Percentiles rank a stretch among this genome's conserved stretches.
phyloP scores from a whole-genome alignment of 352 stramenopile species.

The Phytophthora aleatoria region DNA sequence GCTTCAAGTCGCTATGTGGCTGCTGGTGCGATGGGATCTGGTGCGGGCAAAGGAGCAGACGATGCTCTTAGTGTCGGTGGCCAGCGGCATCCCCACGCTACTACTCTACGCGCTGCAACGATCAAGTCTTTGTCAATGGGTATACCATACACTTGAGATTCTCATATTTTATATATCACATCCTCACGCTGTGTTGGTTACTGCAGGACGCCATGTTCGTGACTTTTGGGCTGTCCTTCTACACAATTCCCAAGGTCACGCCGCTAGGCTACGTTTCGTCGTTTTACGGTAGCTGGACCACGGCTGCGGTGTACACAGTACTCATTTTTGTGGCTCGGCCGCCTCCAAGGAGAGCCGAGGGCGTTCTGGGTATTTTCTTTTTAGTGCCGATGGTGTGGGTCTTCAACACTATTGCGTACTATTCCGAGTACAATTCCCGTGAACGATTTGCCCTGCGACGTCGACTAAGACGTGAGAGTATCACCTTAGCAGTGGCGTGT shows the following conservation, averaged over 20 bases:
- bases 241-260: constrained; percentile 86
- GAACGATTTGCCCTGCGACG: constrained; percentile 78
- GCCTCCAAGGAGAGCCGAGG: constrained; percentile 46
- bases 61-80: constrained; percentile 77
- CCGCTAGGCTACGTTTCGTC: constrained; percentile 79
- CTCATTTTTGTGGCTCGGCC: constrained; percentile 65
- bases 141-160: constrained; percentile 29
- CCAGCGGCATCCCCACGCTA: constrained; percentile 72
- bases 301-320: constrained; percentile 54
- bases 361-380: constrained; percentile 70
- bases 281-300: constrained; percentile 73
- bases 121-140: constrained; percentile 80
- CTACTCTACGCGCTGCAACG: constrained; percentile 74
- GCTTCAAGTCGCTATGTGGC: constrained; percentile 74
- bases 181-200: background rate
- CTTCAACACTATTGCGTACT: constrained; percentile 88
- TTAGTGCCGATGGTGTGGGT: constrained; percentile 75
- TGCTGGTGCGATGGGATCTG: constrained; percentile 78
- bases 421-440: constrained; percentile 83
- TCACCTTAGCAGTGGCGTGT: constrained; percentile 71
- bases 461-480: constrained; percentile 75
- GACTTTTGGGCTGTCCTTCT: constrained; percentile 85
- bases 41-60: constrained; percentile 65
- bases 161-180: constrained; percentile 4
- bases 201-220: constrained; percentile 79